Percentiles rank a stretch among this genome's conserved stretches.
phyloP scores from a whole-genome alignment of 495 filamentous ascomycete genomes.

The Evernia prunastri region DNA sequence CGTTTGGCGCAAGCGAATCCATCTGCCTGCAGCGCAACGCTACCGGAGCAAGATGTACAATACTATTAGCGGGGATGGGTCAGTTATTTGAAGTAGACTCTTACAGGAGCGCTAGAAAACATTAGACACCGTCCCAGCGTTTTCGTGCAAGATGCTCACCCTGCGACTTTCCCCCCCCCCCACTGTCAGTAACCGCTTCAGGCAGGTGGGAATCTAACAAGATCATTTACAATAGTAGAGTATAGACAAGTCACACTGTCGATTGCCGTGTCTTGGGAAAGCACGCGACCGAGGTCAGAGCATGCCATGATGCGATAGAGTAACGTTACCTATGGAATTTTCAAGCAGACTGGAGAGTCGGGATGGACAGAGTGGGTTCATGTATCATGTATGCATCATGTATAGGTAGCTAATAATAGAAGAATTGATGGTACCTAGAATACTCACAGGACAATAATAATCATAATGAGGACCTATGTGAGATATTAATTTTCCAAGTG shows the following conservation, averaged over 20 bases:
- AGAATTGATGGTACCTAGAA: no score
- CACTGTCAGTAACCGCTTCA: background rate
- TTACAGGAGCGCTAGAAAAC: constrained; percentile 2
- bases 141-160: background rate
- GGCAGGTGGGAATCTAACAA: background rate
- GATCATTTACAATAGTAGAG: background rate
- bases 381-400: no score
- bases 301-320: background rate
- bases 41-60: background rate
- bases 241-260: background rate
- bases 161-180: background rate
- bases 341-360: no score
- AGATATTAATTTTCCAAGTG: background rate
- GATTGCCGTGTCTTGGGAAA: background rate
- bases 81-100: background rate
- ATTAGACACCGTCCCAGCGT: background rate
- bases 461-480: no score
- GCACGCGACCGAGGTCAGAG: background rate
- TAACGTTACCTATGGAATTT: no score
- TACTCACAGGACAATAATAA: no score
- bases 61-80: background rate
- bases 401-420: background rate
- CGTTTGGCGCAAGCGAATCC: no score
- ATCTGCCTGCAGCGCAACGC: no score
- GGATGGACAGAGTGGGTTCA: background rate